Evolutionary conservation across 2,329 filamentous ascomycete genomes (phyloP).

Genomic region (Colletotrichum sp.): DNA sequence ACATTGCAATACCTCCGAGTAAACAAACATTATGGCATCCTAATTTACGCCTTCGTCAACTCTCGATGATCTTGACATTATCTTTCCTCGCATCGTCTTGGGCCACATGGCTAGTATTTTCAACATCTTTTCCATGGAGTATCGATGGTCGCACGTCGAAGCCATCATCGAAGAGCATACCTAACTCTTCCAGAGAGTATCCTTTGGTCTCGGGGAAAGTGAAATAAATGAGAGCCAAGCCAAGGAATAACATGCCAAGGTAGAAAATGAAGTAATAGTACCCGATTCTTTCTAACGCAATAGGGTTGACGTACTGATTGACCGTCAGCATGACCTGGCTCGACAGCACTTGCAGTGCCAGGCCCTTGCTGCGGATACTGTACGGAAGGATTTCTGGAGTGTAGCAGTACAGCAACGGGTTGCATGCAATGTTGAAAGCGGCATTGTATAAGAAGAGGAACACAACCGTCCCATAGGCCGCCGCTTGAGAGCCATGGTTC

Average conservation of each 20-base stretch:
- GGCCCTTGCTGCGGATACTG: slow-evolving; percentile 16
- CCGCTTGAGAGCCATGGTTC: not conserved
- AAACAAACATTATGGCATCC: not conserved
- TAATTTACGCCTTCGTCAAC: not conserved
- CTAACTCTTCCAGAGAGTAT: slow-evolving; percentile 42
- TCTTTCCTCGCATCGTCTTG: not conserved
- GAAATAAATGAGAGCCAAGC: slow-evolving; percentile 27
- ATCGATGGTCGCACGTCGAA: not conserved
- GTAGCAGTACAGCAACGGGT: slow-evolving; percentile 35
- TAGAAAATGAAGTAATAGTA: slow-evolving; percentile 52
- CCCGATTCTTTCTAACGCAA: slow-evolving; percentile 40
- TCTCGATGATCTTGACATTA: not conserved
- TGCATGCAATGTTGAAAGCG: slow-evolving; percentile 39
- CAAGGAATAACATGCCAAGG: slow-evolving; percentile 31
- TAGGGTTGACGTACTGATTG: slow-evolving; percentile 43
- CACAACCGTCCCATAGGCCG: slow-evolving; percentile 27
- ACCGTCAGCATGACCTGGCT: slow-evolving; percentile 1
- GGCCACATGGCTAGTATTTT: not conserved
- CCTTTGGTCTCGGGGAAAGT: slow-evolving; percentile 33
- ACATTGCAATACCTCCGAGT: not conserved
- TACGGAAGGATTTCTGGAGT: slow-evolving; percentile 30
- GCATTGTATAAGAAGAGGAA: slow-evolving; percentile 41
- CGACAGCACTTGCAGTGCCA: not conserved
- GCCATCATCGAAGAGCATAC: not conserved
- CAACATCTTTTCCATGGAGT: not conserved